phyloP scores from a whole-genome alignment of 768 basidiomycete genomes.

The Asterophora parasitica region DNA sequence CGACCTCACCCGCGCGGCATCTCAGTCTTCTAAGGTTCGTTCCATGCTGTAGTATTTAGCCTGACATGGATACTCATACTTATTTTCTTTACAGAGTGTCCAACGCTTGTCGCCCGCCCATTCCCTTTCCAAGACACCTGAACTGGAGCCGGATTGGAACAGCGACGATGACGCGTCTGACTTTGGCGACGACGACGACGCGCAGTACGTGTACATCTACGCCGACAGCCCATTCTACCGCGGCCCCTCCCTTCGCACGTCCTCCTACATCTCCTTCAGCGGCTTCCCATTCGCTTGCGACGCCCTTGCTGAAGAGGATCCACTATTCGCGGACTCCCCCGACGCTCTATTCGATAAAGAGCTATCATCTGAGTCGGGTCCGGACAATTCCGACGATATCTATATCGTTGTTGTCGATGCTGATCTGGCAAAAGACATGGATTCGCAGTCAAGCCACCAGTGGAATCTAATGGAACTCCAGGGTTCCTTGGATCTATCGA shows the following conservation, averaged over 20 bases:
- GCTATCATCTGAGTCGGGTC: not conserved
- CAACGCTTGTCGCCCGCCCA: constrained; percentile 7
- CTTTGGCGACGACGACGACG: constrained; percentile 17
- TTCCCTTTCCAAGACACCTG: constrained; percentile 15
- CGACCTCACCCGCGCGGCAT: constrained; percentile 3
- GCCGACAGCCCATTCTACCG: constrained; percentile 35
- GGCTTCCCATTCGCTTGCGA: constrained; percentile 22
- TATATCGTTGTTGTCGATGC: not conserved
- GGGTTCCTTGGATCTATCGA: not conserved
- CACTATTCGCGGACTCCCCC: constrained; percentile 9
- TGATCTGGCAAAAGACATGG: not conserved
- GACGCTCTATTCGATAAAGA: constrained; percentile 9
- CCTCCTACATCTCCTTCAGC: constrained; percentile 24
- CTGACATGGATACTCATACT: not conserved
- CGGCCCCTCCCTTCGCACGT: constrained; percentile 24
- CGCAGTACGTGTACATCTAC: constrained; percentile 36
- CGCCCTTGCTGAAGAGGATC: constrained; percentile 21
- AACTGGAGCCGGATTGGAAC: constrained; percentile 15
- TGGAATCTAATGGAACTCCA: not conserved
- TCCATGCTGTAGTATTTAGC: not conserved
- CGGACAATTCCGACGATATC: too few relatives aligned
- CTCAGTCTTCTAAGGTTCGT: constrained; percentile 4
- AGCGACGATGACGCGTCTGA: constrained; percentile 12
- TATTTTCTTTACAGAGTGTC: constrained; percentile 1
- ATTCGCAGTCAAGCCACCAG: not conserved